These are phyloP conservation scores for Drechmeria coniospora DNA, from an alignment of 2,329 filamentous ascomycete genomes.

Conservation along the genomic window DNA sequence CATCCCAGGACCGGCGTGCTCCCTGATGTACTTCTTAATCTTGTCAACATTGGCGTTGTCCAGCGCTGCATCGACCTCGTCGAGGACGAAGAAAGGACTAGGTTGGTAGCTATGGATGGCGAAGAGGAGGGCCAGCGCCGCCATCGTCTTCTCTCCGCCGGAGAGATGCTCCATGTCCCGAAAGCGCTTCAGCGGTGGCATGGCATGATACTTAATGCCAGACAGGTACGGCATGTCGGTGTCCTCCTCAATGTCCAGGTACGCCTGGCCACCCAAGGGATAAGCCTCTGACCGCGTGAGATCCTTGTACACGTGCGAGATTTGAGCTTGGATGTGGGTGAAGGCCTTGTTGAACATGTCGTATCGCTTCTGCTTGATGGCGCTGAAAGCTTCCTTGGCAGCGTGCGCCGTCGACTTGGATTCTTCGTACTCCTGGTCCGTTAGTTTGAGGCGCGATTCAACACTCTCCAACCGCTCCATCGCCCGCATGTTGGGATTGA, in stretches of 20 bases:
- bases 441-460: constrained; percentile 64
- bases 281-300: constrained; percentile 83
- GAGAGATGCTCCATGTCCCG: constrained; percentile 97
- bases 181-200: constrained; percentile 96
- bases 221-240: constrained; percentile 91
- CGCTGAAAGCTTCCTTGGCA: constrained; percentile 70
- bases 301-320: constrained; percentile 86
- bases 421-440: constrained; percentile 79
- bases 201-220: constrained; percentile 95
- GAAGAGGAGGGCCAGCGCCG: constrained; percentile 87
- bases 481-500: constrained; percentile 93
- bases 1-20: constrained; percentile 92
- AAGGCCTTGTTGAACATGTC: constrained; percentile 95
- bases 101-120: constrained; percentile 95
- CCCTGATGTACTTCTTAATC: constrained; percentile 89
- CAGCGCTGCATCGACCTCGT: constrained; percentile 95
- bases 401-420: constrained; percentile 59
- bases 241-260: constrained; percentile 85
- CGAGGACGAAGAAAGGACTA: constrained; percentile 90
- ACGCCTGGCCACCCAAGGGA: constrained; percentile 76
- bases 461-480: constrained; percentile 82
- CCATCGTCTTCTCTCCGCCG: constrained; percentile 97
- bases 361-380: constrained; percentile 66
- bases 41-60: constrained; percentile 95
- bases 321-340: constrained; percentile 86